Conservation (phyloP, 2,329 filamentous ascomycete species). For the Tolypocladium ovalisporum region DNA sequence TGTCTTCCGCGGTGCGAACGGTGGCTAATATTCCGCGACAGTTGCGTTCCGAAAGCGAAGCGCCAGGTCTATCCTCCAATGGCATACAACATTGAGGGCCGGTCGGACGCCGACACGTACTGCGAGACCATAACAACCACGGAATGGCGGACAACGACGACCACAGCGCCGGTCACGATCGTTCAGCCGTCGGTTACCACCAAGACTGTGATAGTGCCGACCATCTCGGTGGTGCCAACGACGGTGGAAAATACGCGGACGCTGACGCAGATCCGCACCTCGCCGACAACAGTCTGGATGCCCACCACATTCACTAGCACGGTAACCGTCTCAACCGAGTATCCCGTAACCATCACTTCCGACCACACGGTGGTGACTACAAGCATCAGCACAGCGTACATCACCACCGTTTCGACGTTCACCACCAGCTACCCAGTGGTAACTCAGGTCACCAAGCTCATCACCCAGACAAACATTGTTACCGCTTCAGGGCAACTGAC, state of each 20-base stretch:
- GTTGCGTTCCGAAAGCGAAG: conserved; percentile 2
- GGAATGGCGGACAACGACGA: conserved; percentile 10
- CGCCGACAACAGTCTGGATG: conserved; percentile 7
- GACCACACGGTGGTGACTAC: conserved; percentile 6
- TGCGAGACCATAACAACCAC: conserved; percentile 10
- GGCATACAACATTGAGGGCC: background rate
- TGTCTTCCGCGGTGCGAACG: background rate
- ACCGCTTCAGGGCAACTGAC: conserved; percentile 3
- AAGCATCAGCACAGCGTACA: conserved; percentile 4
- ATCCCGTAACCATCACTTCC: conserved; percentile 8
- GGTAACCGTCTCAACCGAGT: conserved; percentile 4
- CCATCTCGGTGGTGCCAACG: conserved; percentile 4
- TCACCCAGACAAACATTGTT: conserved; percentile 4
- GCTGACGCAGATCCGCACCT: conserved; percentile 1
- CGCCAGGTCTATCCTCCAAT: too few relatives aligned
- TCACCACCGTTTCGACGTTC: conserved; percentile 5
- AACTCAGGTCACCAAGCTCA: conserved; percentile 3
- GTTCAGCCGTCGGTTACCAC: conserved; percentile 5
- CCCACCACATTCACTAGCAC: conserved; percentile 6
- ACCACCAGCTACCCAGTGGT: conserved; percentile 7
- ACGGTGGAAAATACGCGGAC: conserved; percentile 4
- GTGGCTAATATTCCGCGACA: conserved; percentile 1
- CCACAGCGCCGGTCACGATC: conserved; percentile 6
- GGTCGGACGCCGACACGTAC: background rate
- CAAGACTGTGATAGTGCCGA: conserved; percentile 4